phyloP scores from a whole-genome alignment of 208 protist genomes.

The Acanthamoeba royreba region DNA sequence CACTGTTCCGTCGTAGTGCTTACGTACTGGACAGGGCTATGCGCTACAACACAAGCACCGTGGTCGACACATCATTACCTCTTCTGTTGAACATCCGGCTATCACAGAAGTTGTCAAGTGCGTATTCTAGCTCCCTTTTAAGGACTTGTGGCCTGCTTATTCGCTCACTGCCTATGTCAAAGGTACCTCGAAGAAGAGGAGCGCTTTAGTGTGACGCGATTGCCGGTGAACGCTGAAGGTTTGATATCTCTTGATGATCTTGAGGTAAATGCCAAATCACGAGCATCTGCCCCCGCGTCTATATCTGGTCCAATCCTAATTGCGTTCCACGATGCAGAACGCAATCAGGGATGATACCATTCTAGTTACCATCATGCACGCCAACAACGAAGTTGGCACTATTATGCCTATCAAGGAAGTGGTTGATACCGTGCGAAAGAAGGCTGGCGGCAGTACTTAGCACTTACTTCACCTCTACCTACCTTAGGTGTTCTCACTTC shows the following conservation, averaged over 20 bases:
- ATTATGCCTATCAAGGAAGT: constrained; percentile 89
- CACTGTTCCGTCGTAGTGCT: not conserved
- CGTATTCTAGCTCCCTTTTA: not conserved
- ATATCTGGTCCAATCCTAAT: no score
- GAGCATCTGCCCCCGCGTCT: no score
- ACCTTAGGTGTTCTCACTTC: not conserved
- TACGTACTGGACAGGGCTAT: not conserved
- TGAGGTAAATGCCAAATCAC: no score
- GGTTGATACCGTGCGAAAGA: not conserved
- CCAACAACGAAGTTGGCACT: constrained; percentile 93
- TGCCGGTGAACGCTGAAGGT: constrained; percentile 69
- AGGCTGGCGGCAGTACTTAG: not conserved
- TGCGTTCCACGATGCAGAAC: no score
- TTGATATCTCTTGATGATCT: not conserved
- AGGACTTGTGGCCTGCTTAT: not conserved
- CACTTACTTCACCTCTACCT: not conserved
- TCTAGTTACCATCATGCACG: constrained; percentile 92
- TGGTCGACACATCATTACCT: constrained; percentile 78
- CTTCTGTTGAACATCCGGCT: constrained; percentile 85
- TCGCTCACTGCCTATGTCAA: constrained; percentile 69
- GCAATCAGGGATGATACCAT: constrained; percentile 67
- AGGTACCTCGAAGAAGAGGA: not conserved
- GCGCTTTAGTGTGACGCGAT: constrained; percentile 55
- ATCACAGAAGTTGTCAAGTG: constrained; percentile 82
- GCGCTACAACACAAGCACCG: not conserved